Base-by-base conservation (phyloP, 2,329 filamentous ascomycete genomes). In the Dothiorella sarmentorum region DNA sequence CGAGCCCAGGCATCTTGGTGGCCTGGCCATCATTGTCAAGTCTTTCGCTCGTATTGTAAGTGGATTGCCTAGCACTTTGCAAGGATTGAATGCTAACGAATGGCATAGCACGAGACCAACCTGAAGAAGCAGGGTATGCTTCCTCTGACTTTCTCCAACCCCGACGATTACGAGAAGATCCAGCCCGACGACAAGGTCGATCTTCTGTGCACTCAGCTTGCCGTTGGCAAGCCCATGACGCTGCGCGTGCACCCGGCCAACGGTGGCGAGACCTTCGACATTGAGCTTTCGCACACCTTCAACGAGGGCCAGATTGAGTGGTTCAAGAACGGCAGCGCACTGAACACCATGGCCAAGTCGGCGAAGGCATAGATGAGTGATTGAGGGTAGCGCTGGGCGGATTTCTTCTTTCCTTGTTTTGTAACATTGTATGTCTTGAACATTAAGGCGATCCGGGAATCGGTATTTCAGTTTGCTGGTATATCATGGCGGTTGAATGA, bases 41-140 rank as follows among this genome's bases (percentile, higher is more conserved):
- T 90, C 85, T 65, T 99, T 99, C 75, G 94, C 94, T 71, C 94
- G 94, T 89, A 99, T 99, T 73, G 78, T 80, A 73, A 75, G 78
- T 78, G 27, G 18, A 31, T 42, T 9, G 4, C 5, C 15, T 7
- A 43, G 55, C 38, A 22, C 27, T 10, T 7, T 61, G 18, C 31
- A 61, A 60, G 59, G 65, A 40, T 47, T 15, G 7, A 17, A 5
- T 56, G 45, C 38, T 52, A 56, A 60, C 58, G 27, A n/a, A 40
- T 26, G 29, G 27, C 51, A 56, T 62, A 80, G 78, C 94, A 99
- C 85, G 94, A 99, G 85, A 99, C 94, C 82, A 99, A 99, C 86
- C 80, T 99, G 82, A 99, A 99, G 90, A 99, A 99, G 88, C 94
- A 99, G 86, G 94, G 94, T 80, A 97, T 99, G 93, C 89, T 99